A percentile compares a stretch with the other conserved stretches of the same genome.
These are phyloP conservation scores for Mangifera indica DNA, from an alignment of 345 rosid species.

Conservation along the genomic window DNA sequence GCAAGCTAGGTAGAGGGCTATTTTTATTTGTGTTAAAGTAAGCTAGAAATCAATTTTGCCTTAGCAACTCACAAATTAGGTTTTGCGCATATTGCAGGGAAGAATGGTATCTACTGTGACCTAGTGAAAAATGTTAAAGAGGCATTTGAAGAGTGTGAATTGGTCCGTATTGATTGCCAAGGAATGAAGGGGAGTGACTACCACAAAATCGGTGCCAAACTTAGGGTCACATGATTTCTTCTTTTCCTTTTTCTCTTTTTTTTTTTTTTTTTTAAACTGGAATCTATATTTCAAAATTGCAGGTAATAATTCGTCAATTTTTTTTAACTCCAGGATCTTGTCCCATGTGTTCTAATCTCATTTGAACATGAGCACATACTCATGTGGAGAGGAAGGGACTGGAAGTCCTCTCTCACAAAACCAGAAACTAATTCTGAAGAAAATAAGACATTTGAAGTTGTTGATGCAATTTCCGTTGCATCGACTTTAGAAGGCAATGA, in stretches of 20 bases:
- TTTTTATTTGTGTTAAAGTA: slow-evolving; percentile 2
- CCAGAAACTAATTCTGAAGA: slow-evolving; percentile 30
- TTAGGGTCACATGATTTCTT: slow-evolving; percentile 48
- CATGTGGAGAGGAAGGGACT: slow-evolving; percentile 78
- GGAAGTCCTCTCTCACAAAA: slow-evolving; percentile 52
- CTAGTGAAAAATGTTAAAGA: slow-evolving; percentile 66
- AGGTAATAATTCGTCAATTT: neutral
- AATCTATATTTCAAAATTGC: neutral
- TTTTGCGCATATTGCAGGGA: slow-evolving; percentile 42
- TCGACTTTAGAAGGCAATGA: slow-evolving; percentile 32
- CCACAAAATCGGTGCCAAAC: slow-evolving; percentile 85
- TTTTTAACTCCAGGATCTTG: slow-evolving; percentile 63
- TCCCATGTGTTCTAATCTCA: slow-evolving; percentile 80
- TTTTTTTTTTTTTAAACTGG: neutral
- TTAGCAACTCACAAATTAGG: slow-evolving; percentile 6
- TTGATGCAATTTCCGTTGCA: slow-evolving; percentile 19
- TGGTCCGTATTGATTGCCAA: slow-evolving; percentile 77
- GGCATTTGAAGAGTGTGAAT: slow-evolving; percentile 93
- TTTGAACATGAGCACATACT: slow-evolving; percentile 80
- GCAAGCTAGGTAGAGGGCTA: slow-evolving; percentile 67
- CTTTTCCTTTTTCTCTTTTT: neutral
- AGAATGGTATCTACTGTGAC: slow-evolving; percentile 79
- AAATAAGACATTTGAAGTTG: slow-evolving; percentile 24
- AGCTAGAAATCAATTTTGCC: slow-evolving; percentile 9
- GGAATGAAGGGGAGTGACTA: slow-evolving; percentile 79